Percentiles rank a stretch among this genome's conserved stretches.
Evolutionary conservation across 352 stramenopile genomes (phyloP).

Genomic region (Elongisporangium prolatum): DNA sequence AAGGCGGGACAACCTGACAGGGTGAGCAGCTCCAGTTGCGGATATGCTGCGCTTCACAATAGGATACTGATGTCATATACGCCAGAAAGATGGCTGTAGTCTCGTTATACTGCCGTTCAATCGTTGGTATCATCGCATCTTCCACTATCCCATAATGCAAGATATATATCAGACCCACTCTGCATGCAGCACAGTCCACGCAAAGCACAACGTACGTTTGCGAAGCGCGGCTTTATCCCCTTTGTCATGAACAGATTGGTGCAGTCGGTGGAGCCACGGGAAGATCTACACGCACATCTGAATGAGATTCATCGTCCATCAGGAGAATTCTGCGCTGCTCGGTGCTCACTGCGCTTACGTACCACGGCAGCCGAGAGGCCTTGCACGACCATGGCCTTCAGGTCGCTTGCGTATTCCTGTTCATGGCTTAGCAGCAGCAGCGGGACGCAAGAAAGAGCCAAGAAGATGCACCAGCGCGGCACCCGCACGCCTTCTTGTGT

Average conservation of each 20-base stretch:
- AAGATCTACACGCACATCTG: neutral
- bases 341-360: neutral
- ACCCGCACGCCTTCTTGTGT: neutral
- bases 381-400: neutral
- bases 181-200: neutral
- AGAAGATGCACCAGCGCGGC: neutral
- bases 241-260: neutral
- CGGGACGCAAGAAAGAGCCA: neutral
- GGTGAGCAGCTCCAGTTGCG: constrained; percentile 72
- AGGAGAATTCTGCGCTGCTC: neutral
- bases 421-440: neutral
- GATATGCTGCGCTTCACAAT: constrained; percentile 64
- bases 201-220: neutral
- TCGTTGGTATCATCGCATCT: neutral
- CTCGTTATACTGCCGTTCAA: constrained; percentile 45
- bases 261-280: neutral
- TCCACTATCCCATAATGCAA: neutral
- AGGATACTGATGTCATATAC: constrained; percentile 72
- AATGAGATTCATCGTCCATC: neutral
- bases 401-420: neutral
- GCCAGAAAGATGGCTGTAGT: constrained; percentile 65
- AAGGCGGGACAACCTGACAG: constrained; percentile 47
- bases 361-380: neutral
- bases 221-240: neutral
- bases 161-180: neutral